Evolutionary conservation across 208 protist genomes (phyloP), one percentile per base, ranked within the genome.

Genomic region (Herpetomonas samuelpessoai): DNA sequence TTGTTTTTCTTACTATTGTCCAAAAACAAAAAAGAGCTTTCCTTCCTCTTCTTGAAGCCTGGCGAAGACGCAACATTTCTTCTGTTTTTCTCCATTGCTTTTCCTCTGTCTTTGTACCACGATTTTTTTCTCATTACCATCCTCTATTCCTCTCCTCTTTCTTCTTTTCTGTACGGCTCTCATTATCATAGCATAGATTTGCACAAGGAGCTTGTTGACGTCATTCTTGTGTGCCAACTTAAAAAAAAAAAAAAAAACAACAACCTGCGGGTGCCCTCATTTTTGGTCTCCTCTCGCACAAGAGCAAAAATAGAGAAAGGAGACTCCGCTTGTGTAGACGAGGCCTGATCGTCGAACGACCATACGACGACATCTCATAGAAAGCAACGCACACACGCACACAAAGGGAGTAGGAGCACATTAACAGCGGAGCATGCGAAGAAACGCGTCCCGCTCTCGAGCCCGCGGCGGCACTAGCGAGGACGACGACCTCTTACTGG

Each of bases 401-500:
- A n/a, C n/a, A n/a, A n/a, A n/a, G n/a, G n/a, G n/a, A n/a, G 12
- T 41, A 16, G 10, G 35, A 7, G 35, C 35, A 16, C 16, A 16
- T 41, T 41, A 18, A 16, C 16, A 41, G 7, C 35, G 7, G 7
- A 18, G 10, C 16, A 54, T 63, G 44, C 27, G 49, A 44, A 22
- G 44, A 59, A 48, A 57, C 52, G 49, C 35, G 57, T 75, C 68
- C 31, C 56, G 71, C 30, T 75, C 71, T 18, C 76, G 68, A 27
- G 72, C 65, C 14, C 63, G 51, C 3, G 77, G 62, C 57, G 49
- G 25, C n/a, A 45, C 30, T 52, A 50, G 57, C 12, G 72, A 86
- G 24, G 77, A 81, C 21, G 75, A 84, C 0, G 67, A 79, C 46
- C 44, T 91, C 12, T 29, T 45, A 12, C 45, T 76, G 22, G 83